Evolutionary conservation across 2,329 filamentous ascomycete species (phyloP).

Genomic region (Claviceps arundinis): DNA sequence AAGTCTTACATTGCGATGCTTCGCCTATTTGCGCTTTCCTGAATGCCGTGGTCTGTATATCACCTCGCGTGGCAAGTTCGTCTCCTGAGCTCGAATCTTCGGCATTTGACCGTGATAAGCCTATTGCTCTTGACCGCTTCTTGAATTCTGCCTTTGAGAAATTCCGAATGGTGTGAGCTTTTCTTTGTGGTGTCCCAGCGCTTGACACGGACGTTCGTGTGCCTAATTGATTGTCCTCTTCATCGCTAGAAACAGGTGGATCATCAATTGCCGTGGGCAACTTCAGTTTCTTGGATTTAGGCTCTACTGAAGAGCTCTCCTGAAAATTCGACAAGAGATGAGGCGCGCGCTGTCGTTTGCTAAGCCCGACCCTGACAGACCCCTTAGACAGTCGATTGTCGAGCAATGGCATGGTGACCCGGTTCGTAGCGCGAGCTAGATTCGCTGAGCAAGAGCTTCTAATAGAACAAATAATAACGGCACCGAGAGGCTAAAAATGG

Average conservation of each 20-base stretch:
- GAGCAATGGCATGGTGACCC: conserved; percentile 3
- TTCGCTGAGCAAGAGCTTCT: not conserved
- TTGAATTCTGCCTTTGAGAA: not conserved
- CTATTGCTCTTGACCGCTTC: not conserved
- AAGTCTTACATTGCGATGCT: conserved; percentile 2
- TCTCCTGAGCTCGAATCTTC: conserved; percentile 14
- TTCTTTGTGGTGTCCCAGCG: not conserved
- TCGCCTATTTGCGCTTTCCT: not conserved
- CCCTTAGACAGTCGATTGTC: conserved; percentile 1
- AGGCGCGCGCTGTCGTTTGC: conserved; percentile 4
- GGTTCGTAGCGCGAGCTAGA: not conserved
- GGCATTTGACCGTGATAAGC: not conserved
- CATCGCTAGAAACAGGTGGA: conserved; percentile 17
- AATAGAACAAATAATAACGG: not conserved
- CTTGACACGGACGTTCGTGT: conserved; percentile 3
- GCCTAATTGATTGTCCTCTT: conserved; percentile 9
- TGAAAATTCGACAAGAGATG: conserved; percentile 9
- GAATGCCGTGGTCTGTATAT: conserved; percentile 24
- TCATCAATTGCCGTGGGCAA: conserved; percentile 8
- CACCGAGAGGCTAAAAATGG: not conserved
- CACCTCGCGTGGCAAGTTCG: conserved; percentile 12
- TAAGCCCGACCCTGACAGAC: conserved; percentile 10
- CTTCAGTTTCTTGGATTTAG: conserved; percentile 4
- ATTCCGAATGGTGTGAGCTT: not conserved
- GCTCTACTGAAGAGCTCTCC: not conserved